A percentile compares a stretch with the other conserved stretches of the same genome.
phyloP scores from a whole-genome alignment of 1,139 yeast genomes.

The Debaryomycetaceae sp. region DNA sequence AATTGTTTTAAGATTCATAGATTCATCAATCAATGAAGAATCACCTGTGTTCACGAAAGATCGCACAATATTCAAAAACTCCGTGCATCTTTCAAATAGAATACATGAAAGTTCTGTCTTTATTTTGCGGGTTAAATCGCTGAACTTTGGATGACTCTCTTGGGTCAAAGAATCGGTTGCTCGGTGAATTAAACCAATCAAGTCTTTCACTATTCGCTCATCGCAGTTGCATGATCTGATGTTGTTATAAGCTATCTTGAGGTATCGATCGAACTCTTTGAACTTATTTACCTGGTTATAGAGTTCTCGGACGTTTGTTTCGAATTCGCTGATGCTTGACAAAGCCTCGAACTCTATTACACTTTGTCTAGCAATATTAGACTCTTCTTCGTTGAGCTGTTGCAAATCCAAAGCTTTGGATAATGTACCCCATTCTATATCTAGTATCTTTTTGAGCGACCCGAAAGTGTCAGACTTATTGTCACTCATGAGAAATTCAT shows the following conservation, averaged over 20 bases:
- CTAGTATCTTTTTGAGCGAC: conserved; percentile 21
- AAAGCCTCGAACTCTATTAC: conserved; percentile 38
- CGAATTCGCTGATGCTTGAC: conserved; percentile 36
- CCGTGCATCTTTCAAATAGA: conserved; percentile 31
- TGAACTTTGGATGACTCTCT: conserved; percentile 39
- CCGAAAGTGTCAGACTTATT: conserved; percentile 30
- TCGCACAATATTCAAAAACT: conserved; percentile 10
- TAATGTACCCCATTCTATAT: conserved; percentile 55
- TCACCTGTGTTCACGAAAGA: not conserved
- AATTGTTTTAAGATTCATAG: not conserved
- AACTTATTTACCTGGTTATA: conserved; percentile 32
- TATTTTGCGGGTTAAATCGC: conserved; percentile 33
- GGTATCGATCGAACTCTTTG: conserved; percentile 17
- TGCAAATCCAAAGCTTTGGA: conserved; percentile 47
- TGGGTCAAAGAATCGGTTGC: conserved; percentile 38
- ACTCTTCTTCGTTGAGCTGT: conserved; percentile 10
- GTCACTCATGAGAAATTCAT: conserved; percentile 40
- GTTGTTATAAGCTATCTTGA: conserved; percentile 15
- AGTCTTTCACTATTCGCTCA: conserved; percentile 8
- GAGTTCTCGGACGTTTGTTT: conserved; percentile 24
- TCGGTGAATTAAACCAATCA: conserved; percentile 34
- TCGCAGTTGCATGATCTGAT: conserved; percentile 30
- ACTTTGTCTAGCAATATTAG: not conserved
- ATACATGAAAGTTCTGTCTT: conserved; percentile 36
- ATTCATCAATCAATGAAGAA: not conserved